phyloP scores from a whole-genome alignment of 2,329 filamentous ascomycete genomes.

The Trichophyton rubrum region DNA sequence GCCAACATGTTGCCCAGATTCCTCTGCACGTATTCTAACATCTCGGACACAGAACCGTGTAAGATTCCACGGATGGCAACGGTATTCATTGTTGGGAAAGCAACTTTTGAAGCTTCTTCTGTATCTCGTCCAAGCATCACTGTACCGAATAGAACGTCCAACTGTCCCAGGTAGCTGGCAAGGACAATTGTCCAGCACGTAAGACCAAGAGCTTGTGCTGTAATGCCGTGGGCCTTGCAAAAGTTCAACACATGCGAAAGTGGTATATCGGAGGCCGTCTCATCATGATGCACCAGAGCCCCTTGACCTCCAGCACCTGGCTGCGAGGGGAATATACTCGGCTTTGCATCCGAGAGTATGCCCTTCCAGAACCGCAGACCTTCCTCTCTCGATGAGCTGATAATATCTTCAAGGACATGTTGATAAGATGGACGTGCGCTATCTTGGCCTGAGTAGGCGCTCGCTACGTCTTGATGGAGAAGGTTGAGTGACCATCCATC shows the following conservation, averaged over 20 bases:
- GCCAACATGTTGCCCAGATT: conserved; percentile 53
- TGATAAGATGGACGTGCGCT: conserved; percentile 38
- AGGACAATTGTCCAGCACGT: conserved; percentile 63
- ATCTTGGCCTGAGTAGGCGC: conserved; percentile 45
- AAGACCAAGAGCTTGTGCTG: conserved; percentile 63
- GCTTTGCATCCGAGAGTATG: conserved; percentile 45
- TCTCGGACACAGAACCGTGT: conserved; percentile 51
- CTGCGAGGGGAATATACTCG: conserved; percentile 29
- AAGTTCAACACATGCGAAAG: conserved; percentile 40
- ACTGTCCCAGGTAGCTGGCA: conserved; percentile 46
- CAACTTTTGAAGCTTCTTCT: conserved; percentile 51
- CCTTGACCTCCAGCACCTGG: conserved; percentile 9
- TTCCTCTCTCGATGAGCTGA: conserved; percentile 36
- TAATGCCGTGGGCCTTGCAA: conserved; percentile 56
- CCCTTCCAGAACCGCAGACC: conserved; percentile 55
- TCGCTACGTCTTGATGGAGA: conserved; percentile 56
- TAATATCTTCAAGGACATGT: conserved; percentile 43
- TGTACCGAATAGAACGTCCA: conserved; percentile 72
- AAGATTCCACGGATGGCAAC: conserved; percentile 61
- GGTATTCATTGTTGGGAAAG: conserved; percentile 91
- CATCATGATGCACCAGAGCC: conserved; percentile 19
- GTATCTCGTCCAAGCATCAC: conserved; percentile 76
- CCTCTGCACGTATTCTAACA: conserved; percentile 62
- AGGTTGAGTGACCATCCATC: conserved; percentile 74
- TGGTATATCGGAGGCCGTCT: conserved; percentile 21